Conservation (phyloP, 2,329 filamentous ascomycete species). For the Fonsecaea monophora region DNA sequence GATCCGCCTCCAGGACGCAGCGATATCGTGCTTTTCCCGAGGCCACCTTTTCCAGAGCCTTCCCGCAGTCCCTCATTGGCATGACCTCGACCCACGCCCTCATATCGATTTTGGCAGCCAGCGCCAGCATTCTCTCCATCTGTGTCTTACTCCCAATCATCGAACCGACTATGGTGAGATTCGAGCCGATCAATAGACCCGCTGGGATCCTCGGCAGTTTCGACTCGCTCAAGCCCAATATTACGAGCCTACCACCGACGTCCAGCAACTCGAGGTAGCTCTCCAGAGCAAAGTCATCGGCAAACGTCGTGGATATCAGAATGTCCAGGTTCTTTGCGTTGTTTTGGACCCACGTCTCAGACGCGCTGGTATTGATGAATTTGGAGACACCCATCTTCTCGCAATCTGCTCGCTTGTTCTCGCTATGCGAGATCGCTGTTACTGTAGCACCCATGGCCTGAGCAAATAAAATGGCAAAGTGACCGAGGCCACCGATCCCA, state of each 20-base stretch:
- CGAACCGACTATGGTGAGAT: constrained; percentile 59
- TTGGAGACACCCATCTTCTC: constrained; percentile 60
- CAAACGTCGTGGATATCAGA: constrained; percentile 57
- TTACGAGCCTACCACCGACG: constrained; percentile 66
- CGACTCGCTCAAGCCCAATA: constrained; percentile 71
- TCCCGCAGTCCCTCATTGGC: constrained; percentile 52
- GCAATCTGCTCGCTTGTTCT: constrained; percentile 60
- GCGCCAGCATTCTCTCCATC: constrained; percentile 52
- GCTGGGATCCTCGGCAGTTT: constrained; percentile 55
- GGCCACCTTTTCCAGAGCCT: constrained; percentile 36
- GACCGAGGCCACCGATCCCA: constrained; percentile 75
- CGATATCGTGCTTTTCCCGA: background rate
- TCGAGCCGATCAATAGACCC: constrained; percentile 66
- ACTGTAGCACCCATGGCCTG: constrained; percentile 72
- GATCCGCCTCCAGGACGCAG: background rate
- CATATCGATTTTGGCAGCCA: constrained; percentile 52
- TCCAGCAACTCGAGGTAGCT: constrained; percentile 67
- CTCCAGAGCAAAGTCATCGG: constrained; percentile 61
- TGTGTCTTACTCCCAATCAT: constrained; percentile 53
- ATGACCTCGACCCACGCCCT: constrained; percentile 53
- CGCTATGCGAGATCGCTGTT: constrained; percentile 61
- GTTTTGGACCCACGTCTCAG: constrained; percentile 59
- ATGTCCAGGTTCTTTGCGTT: constrained; percentile 60
- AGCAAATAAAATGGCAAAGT: constrained; percentile 75
- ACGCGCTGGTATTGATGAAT: constrained; percentile 65